Evolutionary conservation across 306 rosid species (phyloP), one percentile per base, ranked within the genome.

Genomic region (Cucumis melo): DNA sequence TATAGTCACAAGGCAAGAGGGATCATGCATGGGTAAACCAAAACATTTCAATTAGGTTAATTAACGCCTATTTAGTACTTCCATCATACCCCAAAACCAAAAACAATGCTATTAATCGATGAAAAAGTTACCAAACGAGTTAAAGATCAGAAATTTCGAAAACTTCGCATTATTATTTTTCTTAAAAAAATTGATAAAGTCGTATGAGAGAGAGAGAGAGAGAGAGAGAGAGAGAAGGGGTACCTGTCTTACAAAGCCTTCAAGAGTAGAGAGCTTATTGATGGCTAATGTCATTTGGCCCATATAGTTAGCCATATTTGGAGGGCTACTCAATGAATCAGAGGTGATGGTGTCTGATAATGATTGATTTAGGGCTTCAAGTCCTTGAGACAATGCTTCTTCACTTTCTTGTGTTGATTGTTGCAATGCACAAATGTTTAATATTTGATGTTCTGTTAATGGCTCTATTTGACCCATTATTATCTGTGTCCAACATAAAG

Each of bases 241-340:
- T 87, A 95, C 99, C 99, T 95, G 98, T 89, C 93, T 84, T 7
- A 92, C 91, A 79, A 95, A 89, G 77, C 85, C 91, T 87, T 95
- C 98, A 15, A 92, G 86, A 62, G 91, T 83, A 20, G 96, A 87
- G 82, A 95, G 96, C 83, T 95, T 95, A 88, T 83, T 90, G 80
- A 95, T 88, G 83, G 99, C 99, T 10, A 91, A 10, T 12, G 98
- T 91, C 99, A 95, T 92, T 32, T 95, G 99, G 19, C 96, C 97
- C 99, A 92, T 95, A 81, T 92, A 95, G 84, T 90, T 95, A 42
- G 90, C 82, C 97, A 95, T 87, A 78, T 90, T 92, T 9, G 91
- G 92, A 75, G 98, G 89, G 80, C 79, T 77, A 76, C 86, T 89
- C 80, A 95, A 80, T 17, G 96, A 88, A 48, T 90, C 99, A 5